A percentile compares a stretch with the other conserved stretches of the same genome.
Evolutionary conservation across 2,329 filamentous ascomycete genomes (phyloP).

Genomic region (Penicillium sp.): DNA sequence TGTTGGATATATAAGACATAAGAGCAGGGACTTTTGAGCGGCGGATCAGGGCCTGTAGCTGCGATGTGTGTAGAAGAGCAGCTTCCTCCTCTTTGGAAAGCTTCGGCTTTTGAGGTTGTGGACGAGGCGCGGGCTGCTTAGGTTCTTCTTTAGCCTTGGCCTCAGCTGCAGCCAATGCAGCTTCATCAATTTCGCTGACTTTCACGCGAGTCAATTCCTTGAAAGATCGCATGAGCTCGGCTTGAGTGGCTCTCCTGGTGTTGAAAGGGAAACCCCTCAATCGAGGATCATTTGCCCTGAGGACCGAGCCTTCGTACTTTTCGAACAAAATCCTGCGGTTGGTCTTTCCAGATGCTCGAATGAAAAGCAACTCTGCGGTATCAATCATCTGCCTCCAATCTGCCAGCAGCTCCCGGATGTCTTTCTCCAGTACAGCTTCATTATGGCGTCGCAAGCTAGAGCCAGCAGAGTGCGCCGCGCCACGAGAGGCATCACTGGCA

Average conservation of each 20-base stretch:
- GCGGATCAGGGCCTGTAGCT: slow-evolving; percentile 80
- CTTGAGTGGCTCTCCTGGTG: slow-evolving; percentile 84
- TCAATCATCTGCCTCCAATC: slow-evolving; percentile 87
- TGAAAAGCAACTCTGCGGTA: slow-evolving; percentile 75
- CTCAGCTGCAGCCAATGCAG: slow-evolving; percentile 52
- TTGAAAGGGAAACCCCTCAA: slow-evolving; percentile 88
- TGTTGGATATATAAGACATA: slow-evolving; percentile 73
- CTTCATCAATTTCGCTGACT: slow-evolving; percentile 68
- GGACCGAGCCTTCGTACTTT: slow-evolving; percentile 80
- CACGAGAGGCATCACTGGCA: slow-evolving; percentile 89
- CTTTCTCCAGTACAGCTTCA: slow-evolving; percentile 81
- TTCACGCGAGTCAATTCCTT: slow-evolving; percentile 90
- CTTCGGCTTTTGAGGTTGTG: slow-evolving; percentile 50
- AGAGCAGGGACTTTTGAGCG: slow-evolving; percentile 85
- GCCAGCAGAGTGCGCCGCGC: slow-evolving; percentile 87
- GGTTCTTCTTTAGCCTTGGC: slow-evolving; percentile 41
- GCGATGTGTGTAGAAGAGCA: slow-evolving; percentile 74
- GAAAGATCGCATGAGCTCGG: slow-evolving; percentile 89
- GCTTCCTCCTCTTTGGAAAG: slow-evolving; percentile 77
- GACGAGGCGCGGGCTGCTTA: slow-evolving; percentile 29
- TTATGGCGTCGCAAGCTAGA: slow-evolving; percentile 87
- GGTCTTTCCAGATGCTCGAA: slow-evolving; percentile 79
- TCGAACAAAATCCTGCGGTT: slow-evolving; percentile 86
- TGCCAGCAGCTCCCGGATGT: slow-evolving; percentile 70
- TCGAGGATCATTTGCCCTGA: slow-evolving; percentile 70